A percentile compares a stretch with the other conserved stretches of the same genome.
Evolutionary conservation across 1,284 basidiomycete species (phyloP).

Genomic region (Lignosus rhinocerotis): DNA sequence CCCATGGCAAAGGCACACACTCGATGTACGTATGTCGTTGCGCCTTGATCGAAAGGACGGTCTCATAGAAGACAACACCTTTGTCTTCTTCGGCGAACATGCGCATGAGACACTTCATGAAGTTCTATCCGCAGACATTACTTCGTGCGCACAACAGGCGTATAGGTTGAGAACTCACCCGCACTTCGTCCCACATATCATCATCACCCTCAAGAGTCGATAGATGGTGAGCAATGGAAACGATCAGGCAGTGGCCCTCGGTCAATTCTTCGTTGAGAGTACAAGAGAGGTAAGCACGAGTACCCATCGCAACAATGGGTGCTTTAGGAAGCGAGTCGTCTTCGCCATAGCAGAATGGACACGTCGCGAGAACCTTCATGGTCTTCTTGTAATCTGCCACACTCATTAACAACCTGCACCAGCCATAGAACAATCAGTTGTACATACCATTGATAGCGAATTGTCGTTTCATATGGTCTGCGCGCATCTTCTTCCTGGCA

Average conservation of each 20-base stretch:
- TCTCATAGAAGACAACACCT: slow-evolving; percentile 94
- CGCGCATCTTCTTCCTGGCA: slow-evolving; percentile 91
- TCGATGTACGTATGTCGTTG: slow-evolving; percentile 95
- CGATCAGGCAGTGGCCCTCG: slow-evolving; percentile 90
- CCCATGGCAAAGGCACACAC: slow-evolving; percentile 87
- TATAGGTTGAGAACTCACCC: slow-evolving; percentile 50
- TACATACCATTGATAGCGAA: slow-evolving; percentile 90
- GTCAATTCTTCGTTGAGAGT: slow-evolving; percentile 86
- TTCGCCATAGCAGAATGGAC: slow-evolving; percentile 87
- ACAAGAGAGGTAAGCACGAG: slow-evolving; percentile 86
- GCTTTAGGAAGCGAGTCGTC: slow-evolving; percentile 85
- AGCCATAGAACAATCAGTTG: too few species aligned
- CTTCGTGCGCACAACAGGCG: neutral
- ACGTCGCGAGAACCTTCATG: slow-evolving; percentile 85
- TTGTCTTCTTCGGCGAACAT: slow-evolving; percentile 91
- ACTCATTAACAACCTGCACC: neutral
- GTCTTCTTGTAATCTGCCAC: slow-evolving; percentile 88
- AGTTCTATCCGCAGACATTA: slow-evolving; percentile 65
- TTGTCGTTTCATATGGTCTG: slow-evolving; percentile 93
- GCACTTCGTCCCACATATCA: slow-evolving; percentile 96
- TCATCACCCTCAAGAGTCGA: slow-evolving; percentile 94
- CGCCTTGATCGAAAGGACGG: slow-evolving; percentile 80
- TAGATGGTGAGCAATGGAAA: slow-evolving; percentile 93
- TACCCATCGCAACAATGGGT: slow-evolving; percentile 88
- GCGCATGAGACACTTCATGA: slow-evolving; percentile 97